Conservation (phyloP, 768 basidiomycete genomes). For the Russula ochroleuca region DNA sequence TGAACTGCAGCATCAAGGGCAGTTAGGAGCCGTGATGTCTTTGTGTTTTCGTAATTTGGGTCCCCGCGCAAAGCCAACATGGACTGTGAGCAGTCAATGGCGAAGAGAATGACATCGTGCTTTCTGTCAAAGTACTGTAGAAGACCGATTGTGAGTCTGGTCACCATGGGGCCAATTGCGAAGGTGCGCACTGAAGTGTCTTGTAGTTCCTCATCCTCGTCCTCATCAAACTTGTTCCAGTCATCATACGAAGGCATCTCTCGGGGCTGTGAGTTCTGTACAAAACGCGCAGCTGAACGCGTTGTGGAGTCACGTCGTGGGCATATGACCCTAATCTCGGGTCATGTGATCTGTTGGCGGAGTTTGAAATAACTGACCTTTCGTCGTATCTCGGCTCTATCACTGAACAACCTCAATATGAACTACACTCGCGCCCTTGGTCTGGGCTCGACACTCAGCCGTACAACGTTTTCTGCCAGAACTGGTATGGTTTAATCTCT, state of each 20-base stretch:
- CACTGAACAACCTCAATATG: constrained; percentile 23
- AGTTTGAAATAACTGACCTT: neutral
- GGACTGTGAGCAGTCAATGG: constrained; percentile 87
- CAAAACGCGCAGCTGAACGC: neutral
- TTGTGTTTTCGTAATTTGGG: constrained; percentile 56
- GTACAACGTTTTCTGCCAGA: constrained; percentile 40
- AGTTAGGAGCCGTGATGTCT: constrained; percentile 71
- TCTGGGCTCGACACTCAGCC: constrained; percentile 53
- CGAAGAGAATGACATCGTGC: constrained; percentile 88
- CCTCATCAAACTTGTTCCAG: constrained; percentile 75
- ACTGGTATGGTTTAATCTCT: constrained; percentile 30
- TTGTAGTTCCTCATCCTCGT: constrained; percentile 79
- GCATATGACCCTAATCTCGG: neutral
- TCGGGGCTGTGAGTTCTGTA: neutral
- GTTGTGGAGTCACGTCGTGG: neutral
- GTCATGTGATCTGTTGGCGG: constrained; percentile 1
- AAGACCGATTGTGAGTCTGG: neutral
- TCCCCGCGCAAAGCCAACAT: constrained; percentile 76
- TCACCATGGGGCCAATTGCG: constrained; percentile 5
- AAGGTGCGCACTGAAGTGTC: constrained; percentile 50
- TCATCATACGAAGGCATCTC: constrained; percentile 69
- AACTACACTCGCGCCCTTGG: constrained; percentile 51
- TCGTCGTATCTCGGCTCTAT: no score
- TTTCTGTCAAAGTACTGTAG: constrained; percentile 63
- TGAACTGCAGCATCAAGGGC: constrained; percentile 82